These are phyloP conservation scores for Zygotorulaspora chibaensis DNA, from an alignment of 805 yeast genomes.

Conservation along the genomic window DNA sequence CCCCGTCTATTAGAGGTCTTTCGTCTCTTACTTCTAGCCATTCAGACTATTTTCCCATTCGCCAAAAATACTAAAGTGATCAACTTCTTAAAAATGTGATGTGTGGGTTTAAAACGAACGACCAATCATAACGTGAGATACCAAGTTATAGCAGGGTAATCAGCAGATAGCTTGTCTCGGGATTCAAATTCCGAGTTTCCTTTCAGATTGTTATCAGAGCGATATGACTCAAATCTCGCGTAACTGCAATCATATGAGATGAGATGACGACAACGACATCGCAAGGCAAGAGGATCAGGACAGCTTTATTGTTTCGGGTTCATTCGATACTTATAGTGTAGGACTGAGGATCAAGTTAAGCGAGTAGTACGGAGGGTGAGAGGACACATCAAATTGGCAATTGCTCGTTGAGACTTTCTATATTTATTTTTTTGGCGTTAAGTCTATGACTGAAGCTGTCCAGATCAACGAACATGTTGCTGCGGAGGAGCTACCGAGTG, in stretches of 20 bases:
- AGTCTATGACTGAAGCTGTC: background rate
- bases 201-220: background rate
- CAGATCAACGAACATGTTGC: background rate
- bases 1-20: background rate
- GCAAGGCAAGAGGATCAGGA: too few relatives aligned
- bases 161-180: background rate
- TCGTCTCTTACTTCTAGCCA: background rate
- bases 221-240: too few relatives aligned
- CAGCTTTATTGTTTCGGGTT: too few relatives aligned
- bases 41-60: background rate
- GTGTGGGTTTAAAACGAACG: conserved; percentile 1
- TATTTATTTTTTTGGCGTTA: background rate
- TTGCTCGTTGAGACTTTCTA: too few relatives aligned
- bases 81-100: background rate
- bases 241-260: too few relatives aligned
- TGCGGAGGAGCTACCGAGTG: background rate
- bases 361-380: too few relatives aligned
- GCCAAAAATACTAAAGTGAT: background rate
- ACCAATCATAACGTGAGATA: conserved; percentile 1
- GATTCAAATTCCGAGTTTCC: background rate
- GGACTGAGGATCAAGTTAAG: too few relatives aligned
- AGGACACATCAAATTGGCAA: too few relatives aligned
- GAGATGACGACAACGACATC: too few relatives aligned
- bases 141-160: background rate
- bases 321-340: too few relatives aligned